Evolutionary conservation across 1,139 yeast species (phyloP).

Genomic region (Debaryomycetaceae sp.): DNA sequence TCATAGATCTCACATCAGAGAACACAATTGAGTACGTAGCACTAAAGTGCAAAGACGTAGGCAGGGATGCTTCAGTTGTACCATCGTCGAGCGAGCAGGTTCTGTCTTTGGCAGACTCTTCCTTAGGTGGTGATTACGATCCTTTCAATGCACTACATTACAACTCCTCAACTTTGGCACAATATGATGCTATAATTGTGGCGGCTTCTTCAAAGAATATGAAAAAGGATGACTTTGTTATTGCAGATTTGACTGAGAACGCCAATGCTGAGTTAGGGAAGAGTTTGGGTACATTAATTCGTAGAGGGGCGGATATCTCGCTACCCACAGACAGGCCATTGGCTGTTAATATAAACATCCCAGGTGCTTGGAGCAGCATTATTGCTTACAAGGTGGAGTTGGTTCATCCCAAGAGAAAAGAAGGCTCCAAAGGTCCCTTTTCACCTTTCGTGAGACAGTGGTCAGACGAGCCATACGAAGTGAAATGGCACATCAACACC

Average conservation of each 20-base stretch:
- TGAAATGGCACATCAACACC: conserved; percentile 68
- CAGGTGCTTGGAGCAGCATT: conserved; percentile 61
- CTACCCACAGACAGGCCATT: conserved; percentile 47
- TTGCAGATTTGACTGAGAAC: conserved; percentile 28
- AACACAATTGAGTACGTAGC: conserved; percentile 15
- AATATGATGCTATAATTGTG: conserved; percentile 50
- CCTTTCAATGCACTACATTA: conserved; percentile 50
- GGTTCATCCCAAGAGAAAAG: conserved; percentile 12
- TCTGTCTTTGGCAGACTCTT: conserved; percentile 42
- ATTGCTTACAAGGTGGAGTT: conserved; percentile 49
- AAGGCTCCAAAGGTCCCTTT: conserved; percentile 24
- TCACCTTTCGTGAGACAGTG: conserved; percentile 69
- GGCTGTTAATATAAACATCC: conserved; percentile 45
- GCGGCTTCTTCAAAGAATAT: conserved; percentile 17
- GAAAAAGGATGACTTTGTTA: conserved; percentile 31
- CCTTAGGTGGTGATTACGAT: conserved; percentile 41
- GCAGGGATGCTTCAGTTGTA: conserved; percentile 28
- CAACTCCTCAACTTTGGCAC: conserved; percentile 26
- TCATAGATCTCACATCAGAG: conserved; percentile 19
- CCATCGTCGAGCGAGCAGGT: conserved; percentile 43
- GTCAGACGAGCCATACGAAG: conserved; percentile 63
- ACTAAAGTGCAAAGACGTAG: conserved; percentile 43
- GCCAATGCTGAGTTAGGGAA: conserved; percentile 25
- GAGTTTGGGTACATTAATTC: conserved; percentile 29
- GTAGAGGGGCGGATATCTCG: conserved; percentile 33